Percentiles rank a stretch among this genome's conserved stretches.
phyloP scores from a whole-genome alignment of 257 asterid species.

The Cynanchum wilfordii region DNA sequence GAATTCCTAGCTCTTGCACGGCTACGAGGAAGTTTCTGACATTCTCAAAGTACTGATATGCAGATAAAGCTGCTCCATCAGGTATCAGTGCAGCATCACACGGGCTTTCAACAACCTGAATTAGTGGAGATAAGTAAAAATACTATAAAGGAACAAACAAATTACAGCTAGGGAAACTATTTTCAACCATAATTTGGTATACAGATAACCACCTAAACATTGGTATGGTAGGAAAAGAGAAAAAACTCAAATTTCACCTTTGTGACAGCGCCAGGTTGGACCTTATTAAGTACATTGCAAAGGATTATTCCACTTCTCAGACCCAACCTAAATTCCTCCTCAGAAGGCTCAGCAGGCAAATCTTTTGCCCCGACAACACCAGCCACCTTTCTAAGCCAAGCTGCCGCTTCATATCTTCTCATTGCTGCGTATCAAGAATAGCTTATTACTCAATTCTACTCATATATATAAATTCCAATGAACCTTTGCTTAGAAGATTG shows the following conservation, averaged over 20 bases:
- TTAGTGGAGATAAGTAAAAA: conserved; percentile 20
- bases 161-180: background rate
- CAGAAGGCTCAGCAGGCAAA: conserved; percentile 96
- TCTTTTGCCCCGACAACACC: conserved; percentile 90
- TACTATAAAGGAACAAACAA: background rate
- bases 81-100: conserved; percentile 62
- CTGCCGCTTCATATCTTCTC: conserved; percentile 84
- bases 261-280: conserved; percentile 84
- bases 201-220: background rate
- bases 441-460: conserved; percentile 11
- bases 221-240: background rate
- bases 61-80: conserved; percentile 94
- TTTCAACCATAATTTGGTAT: background rate
- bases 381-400: conserved; percentile 74
- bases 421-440: conserved; percentile 42
- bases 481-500: background rate
- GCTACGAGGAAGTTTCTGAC: conserved; percentile 92
- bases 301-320: conserved; percentile 92
- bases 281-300: conserved; percentile 76
- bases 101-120: conserved; percentile 89
- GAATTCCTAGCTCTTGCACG: conserved; percentile 82
- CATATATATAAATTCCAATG: background rate
- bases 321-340: conserved; percentile 88
- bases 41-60: conserved; percentile 90
- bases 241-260: conserved; percentile 43